Percentiles rank a stretch among this genome's conserved stretches.
Conservation (phyloP, 352 stramenopile species). For the Globisporangium middletonii region DNA sequence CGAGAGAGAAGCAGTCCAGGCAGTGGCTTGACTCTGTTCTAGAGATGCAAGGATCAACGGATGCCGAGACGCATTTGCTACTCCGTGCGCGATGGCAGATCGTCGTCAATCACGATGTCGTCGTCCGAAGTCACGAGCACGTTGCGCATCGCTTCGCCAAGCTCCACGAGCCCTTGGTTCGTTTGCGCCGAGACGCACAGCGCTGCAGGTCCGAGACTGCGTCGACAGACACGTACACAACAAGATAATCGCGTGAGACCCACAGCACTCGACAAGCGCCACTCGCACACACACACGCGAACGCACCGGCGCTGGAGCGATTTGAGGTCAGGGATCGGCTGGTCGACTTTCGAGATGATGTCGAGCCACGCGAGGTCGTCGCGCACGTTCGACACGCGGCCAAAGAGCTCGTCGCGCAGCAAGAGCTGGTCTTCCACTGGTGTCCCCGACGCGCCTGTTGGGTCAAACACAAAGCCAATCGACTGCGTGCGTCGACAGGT, state of each 20-base stretch:
- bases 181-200: conserved; percentile 60
- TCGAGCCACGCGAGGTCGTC: conserved; percentile 69
- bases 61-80: no score
- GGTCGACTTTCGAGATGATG: conserved; percentile 83
- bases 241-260: background rate
- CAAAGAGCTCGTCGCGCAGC: conserved; percentile 66
- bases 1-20: no score
- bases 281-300: background rate
- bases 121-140: conserved; percentile 27
- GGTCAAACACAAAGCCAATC: conserved; percentile 84
- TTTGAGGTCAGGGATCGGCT: conserved; percentile 35
- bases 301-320: conserved; percentile 32
- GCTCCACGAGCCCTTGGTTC: conserved; percentile 62
- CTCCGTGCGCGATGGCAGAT: background rate
- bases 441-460: conserved; percentile 62
- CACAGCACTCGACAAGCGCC: no score
- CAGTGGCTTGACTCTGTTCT: no score
- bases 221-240: background rate
- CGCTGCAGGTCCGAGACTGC: conserved; percentile 19
- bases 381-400: conserved; percentile 31
- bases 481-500: conserved; percentile 26
- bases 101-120: background rate
- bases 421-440: conserved; percentile 51
- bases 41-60: no score
- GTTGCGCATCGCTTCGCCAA: conserved; percentile 48